phyloP scores from a whole-genome alignment of 164 flowering plant species.

The Sextonia rubra region DNA sequence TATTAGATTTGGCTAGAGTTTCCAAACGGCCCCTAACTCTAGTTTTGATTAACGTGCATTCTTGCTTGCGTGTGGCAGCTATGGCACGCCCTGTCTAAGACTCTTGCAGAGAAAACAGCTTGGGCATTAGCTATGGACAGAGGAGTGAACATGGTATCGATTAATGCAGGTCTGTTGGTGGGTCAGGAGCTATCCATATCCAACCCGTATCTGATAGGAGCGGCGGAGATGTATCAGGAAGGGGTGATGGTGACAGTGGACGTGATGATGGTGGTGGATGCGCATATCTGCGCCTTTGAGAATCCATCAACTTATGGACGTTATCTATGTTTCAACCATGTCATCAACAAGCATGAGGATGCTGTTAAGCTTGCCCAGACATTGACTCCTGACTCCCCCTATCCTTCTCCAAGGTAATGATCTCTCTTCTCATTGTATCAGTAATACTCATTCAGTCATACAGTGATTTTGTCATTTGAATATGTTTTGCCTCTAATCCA shows the following conservation, averaged over 20 bases:
- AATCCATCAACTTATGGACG: conserved; percentile 65
- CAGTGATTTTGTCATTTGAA: too few species aligned
- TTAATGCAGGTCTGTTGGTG: conserved; percentile 58
- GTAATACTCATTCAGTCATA: too few species aligned
- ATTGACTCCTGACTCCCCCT: conserved; percentile 18
- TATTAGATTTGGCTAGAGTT: too few species aligned
- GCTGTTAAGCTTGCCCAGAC: conserved; percentile 38
- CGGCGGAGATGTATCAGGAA: conserved; percentile 80
- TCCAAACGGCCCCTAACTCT: too few species aligned
- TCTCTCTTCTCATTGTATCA: too few species aligned
- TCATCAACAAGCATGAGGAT: conserved; percentile 39
- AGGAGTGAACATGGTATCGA: conserved; percentile 60
- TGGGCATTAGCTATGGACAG: conserved; percentile 92
- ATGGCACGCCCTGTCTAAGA: conserved; percentile 82
- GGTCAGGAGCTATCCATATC: conserved; percentile 38
- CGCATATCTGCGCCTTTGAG: conserved; percentile 67
- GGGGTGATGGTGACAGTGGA: conserved; percentile 72
- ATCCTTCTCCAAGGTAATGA: conserved; percentile 5
- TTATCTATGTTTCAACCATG: conserved; percentile 65
- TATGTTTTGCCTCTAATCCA: too few species aligned
- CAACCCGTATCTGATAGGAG: conserved; percentile 64
- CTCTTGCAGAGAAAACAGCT: conserved; percentile 72
- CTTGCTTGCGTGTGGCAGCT: conserved; percentile 28
- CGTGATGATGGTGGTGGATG: conserved; percentile 51
- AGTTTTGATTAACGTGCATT: too few species aligned